These are phyloP conservation scores for Microdochium paspali DNA, from an alignment of 2,329 filamentous ascomycete species.

Conservation along the genomic window DNA sequence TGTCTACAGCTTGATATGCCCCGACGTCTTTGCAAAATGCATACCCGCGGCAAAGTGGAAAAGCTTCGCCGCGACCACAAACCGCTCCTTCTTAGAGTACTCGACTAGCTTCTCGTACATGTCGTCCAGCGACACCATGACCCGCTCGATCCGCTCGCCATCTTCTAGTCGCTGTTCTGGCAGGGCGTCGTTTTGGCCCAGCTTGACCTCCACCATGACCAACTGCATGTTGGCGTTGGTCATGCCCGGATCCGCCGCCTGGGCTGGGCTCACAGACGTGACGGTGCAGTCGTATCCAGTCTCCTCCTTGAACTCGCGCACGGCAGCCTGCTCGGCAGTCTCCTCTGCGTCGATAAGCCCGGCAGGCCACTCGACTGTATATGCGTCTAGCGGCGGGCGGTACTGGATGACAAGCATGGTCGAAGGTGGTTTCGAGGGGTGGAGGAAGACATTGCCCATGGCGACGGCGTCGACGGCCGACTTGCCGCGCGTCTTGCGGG, in stretches of 20 bases:
- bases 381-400: slow-evolving; percentile 38
- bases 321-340: slow-evolving; percentile 39
- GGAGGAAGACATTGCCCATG: slow-evolving; percentile 49
- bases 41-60: slow-evolving; percentile 52
- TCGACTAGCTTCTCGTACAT: slow-evolving; percentile 44
- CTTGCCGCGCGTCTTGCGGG: slow-evolving; percentile 44
- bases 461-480: slow-evolving; percentile 51
- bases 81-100: slow-evolving; percentile 35
- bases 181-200: slow-evolving; percentile 35
- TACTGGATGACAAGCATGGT: slow-evolving; percentile 43
- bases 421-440: slow-evolving; percentile 30
- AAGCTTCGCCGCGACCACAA: slow-evolving; percentile 44
- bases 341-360: slow-evolving; percentile 43
- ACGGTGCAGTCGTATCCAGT: slow-evolving; percentile 45
- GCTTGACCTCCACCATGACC: slow-evolving; percentile 47
- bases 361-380: slow-evolving; percentile 45
- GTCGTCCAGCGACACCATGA: slow-evolving; percentile 45
- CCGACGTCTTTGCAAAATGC: slow-evolving; percentile 32
- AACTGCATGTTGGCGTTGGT: slow-evolving; percentile 52
- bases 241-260: slow-evolving; percentile 49
- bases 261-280: slow-evolving; percentile 37
- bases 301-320: slow-evolving; percentile 45
- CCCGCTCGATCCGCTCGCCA: slow-evolving; percentile 51
- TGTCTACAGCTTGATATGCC: slow-evolving; percentile 15
- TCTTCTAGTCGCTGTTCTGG: slow-evolving; percentile 51